phyloP scores from a whole-genome alignment of 148 eudicot genomes.

The Rhododendron williamsianum region DNA sequence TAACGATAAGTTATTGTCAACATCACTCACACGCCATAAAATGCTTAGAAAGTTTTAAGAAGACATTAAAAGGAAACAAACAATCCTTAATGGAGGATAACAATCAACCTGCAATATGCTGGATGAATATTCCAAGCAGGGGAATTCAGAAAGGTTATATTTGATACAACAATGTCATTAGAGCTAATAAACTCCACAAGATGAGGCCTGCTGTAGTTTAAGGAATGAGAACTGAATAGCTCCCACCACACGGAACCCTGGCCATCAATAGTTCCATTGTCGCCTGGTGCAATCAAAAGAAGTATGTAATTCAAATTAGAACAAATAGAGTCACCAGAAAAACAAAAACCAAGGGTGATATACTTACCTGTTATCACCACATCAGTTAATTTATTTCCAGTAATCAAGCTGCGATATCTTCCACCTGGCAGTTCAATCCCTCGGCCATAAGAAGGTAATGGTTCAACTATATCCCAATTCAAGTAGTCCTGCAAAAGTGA shows the following conservation, averaged over 20 bases:
- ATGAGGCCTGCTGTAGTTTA: constrained; percentile 57
- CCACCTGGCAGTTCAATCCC: constrained; percentile 49
- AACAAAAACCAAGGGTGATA: background rate
- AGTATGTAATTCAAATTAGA: background rate
- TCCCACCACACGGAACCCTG: constrained; percentile 81
- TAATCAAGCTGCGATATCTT: constrained; percentile 64
- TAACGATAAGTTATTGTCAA: background rate
- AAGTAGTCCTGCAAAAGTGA: constrained; percentile 29
- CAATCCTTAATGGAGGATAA: background rate
- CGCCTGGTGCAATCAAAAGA: constrained; percentile 31
- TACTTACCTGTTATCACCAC: constrained; percentile 57
- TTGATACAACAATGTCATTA: constrained; percentile 46
- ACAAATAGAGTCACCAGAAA: background rate
- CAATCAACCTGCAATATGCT: constrained; percentile 53
- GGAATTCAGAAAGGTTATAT: constrained; percentile 55
- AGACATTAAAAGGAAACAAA: constrained; percentile 1
- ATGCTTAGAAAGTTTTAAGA: background rate
- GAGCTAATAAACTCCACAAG: constrained; percentile 53
- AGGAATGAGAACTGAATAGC: constrained; percentile 32
- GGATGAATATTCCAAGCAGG: constrained; percentile 63
- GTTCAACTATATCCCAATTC: constrained; percentile 56
- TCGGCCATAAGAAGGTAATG: constrained; percentile 68
- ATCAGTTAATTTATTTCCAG: constrained; percentile 50
- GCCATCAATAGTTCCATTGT: constrained; percentile 66
- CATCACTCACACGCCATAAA: background rate